Evolutionary conservation across 805 yeast species (phyloP).

Genomic region (Saccharomycopsis synnaedendra): DNA sequence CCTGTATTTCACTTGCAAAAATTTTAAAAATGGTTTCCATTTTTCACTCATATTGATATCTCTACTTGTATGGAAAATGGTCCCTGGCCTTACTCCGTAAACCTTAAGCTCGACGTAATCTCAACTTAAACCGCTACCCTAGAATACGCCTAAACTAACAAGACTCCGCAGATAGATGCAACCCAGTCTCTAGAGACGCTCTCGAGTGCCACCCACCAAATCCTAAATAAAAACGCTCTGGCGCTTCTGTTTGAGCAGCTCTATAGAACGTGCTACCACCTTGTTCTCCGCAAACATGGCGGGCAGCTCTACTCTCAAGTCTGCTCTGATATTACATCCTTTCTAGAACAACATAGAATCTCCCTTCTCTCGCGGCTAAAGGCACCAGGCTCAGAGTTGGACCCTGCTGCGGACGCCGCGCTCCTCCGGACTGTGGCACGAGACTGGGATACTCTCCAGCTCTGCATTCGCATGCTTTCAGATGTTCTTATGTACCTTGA

Average conservation of each 20-base stretch:
- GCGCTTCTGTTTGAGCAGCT: conserved; percentile 72
- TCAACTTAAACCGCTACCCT: no score
- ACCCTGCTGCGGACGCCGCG: not conserved
- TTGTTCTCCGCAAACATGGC: conserved; percentile 64
- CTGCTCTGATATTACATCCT: conserved; percentile 32
- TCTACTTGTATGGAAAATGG: no score
- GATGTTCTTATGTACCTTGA: conserved; percentile 83
- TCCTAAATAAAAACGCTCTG: conserved; percentile 61
- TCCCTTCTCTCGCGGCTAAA: conserved; percentile 1
- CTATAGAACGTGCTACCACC: conserved; percentile 65
- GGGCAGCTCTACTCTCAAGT: conserved; percentile 54
- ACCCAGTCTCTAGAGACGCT: conserved; percentile 36
- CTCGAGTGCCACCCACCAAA: conserved; percentile 57
- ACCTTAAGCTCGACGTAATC: no score
- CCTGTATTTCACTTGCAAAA: no score
- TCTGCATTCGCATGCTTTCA: conserved; percentile 65
- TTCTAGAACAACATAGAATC: conserved; percentile 27
- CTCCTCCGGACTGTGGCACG: conserved; percentile 11
- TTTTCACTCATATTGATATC: no score
- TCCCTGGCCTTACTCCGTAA: no score
- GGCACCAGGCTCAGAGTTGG: not conserved
- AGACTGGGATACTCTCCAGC: conserved; percentile 64
- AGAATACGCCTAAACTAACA: no score
- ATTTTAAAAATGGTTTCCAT: no score
- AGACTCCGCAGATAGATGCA: no score